Base-by-base conservation (phyloP, 140 eudicot genomes). In the Flaveria floridana region DNA sequence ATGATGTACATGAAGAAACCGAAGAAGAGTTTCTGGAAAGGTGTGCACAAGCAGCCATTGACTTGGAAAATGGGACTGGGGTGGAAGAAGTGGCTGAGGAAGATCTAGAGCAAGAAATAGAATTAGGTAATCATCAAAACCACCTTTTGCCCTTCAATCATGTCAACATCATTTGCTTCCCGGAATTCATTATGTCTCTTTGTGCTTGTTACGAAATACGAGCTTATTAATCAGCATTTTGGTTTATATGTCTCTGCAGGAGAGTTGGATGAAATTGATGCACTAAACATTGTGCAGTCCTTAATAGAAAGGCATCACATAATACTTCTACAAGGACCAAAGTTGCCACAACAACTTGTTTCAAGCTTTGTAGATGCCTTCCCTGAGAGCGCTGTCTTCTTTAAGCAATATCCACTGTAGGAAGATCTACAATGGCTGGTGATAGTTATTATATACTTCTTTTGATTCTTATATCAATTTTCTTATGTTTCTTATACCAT, bases 1-100 rank as follows among this genome's bases (percentile, higher is more conserved):
- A 84, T 64, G 91, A 85, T 64, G 80, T 83, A 61, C 88, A 62
- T 48, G 96, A 89, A 83, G 96, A 89, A 80, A 89, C 93, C 6
- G 93, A 89, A 83, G 93, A 89, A 67, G 87, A 89, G 41, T 89
- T 89, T 80, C 74, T 89, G 70, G 85, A 89, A 75, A 83, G 93
- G 81, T 87, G 89, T 79, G 96, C 93, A 23, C 80, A 89, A 66
- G 89, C 87, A 30, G 96, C 96, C 20, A 75, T 74, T 19, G 90
- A 80, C 46, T 76, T 89, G 87, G 96, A 89, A 85, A 79, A 81
- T 72, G 93, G 87, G 63, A 84, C 83, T 39, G 74, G 71, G 52
- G 75, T 85, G 70, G 96, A 89, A 73, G 96, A 87, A 79, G 79
- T 82, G 34, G 96, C 75, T 11, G 82, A 73, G 52, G 96, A 87